A percentile compares a stretch with the other conserved stretches of the same genome.
These are phyloP conservation scores for Russula earlei DNA, from an alignment of 768 basidiomycete genomes.

Conservation along the genomic window DNA sequence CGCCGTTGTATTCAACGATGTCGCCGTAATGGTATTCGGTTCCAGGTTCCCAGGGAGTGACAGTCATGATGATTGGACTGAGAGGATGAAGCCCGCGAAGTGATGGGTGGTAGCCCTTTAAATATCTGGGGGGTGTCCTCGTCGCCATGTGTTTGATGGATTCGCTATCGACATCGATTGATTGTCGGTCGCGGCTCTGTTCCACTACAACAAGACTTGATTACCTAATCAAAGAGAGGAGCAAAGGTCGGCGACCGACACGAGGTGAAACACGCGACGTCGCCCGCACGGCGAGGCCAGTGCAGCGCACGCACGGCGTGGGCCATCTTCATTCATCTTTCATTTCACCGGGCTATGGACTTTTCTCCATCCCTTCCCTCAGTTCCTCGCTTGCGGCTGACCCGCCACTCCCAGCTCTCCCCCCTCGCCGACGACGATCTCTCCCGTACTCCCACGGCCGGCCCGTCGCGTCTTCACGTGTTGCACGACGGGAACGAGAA, in stretches of 20 bases:
- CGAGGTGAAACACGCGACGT: background rate
- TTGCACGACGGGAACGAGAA: conserved; percentile 10
- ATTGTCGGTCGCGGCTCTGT: too few species aligned
- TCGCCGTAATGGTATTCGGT: conserved; percentile 45
- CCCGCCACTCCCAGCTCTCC: conserved; percentile 8
- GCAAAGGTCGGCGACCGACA: too few species aligned
- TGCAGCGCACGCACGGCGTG: background rate
- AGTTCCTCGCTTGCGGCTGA: conserved; percentile 10
- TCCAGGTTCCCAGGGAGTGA: conserved; percentile 50
- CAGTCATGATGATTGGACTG: conserved; percentile 28
- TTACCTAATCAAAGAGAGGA: too few species aligned
- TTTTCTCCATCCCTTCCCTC: conserved; percentile 3
- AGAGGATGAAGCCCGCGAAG: background rate
- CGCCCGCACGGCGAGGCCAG: background rate
- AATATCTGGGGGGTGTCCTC: too few species aligned
- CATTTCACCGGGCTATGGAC: conserved; percentile 8
- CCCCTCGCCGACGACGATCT: conserved; percentile 4
- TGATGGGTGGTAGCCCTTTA: background rate
- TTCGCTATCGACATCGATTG: background rate
- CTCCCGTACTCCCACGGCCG: conserved; percentile 15
- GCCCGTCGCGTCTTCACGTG: conserved; percentile 16
- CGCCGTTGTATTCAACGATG: conserved; percentile 50
- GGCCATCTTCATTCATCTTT: conserved; percentile 1
- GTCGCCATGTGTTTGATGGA: background rate
- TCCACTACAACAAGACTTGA: background rate